Evolutionary conservation across 176 grass and related monocot genomes (phyloP).

Genomic region (Oryza nivara): DNA sequence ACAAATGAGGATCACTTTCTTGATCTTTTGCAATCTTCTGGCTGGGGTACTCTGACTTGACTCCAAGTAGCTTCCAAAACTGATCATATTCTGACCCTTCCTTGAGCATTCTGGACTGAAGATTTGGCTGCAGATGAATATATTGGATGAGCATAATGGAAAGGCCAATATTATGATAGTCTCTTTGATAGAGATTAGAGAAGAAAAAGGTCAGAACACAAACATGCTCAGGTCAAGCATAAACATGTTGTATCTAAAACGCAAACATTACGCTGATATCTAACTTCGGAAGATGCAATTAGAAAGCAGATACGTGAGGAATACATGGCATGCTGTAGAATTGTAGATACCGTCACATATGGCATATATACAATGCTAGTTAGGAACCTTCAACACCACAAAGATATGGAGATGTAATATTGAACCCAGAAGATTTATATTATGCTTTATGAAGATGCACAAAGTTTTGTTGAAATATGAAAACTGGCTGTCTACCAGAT

Average conservation of each 20-base stretch:
- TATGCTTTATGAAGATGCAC: conserved; percentile 24
- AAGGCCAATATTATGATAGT: conserved; percentile 6
- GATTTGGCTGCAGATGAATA: conserved; percentile 76
- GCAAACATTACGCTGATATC: conserved; percentile 14
- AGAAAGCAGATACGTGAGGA: conserved; percentile 19
- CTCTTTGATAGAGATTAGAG: conserved; percentile 19
- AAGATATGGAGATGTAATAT: neutral
- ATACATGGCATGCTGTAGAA: conserved; percentile 4
- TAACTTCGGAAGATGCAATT: conserved; percentile 22
- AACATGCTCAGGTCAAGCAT: conserved; percentile 21
- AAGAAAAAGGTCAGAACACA: neutral
- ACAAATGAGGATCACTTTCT: conserved; percentile 88
- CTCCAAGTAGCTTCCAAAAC: conserved; percentile 89
- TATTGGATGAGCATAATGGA: conserved; percentile 28
- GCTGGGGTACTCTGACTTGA: conserved; percentile 89
- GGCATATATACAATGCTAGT: neutral
- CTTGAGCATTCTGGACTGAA: conserved; percentile 90
- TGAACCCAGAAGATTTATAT: conserved; percentile 13
- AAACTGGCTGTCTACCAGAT: neutral
- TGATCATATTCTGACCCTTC: conserved; percentile 97
- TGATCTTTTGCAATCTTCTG: conserved; percentile 83
- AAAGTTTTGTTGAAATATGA: conserved; percentile 10
- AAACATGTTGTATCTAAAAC: conserved; percentile 27
- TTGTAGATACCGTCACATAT: conserved; percentile 8
- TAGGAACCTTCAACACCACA: conserved; percentile 5